Evolutionary conservation across 257 asterid species (phyloP).

Genomic region (Jasminum sambac): DNA sequence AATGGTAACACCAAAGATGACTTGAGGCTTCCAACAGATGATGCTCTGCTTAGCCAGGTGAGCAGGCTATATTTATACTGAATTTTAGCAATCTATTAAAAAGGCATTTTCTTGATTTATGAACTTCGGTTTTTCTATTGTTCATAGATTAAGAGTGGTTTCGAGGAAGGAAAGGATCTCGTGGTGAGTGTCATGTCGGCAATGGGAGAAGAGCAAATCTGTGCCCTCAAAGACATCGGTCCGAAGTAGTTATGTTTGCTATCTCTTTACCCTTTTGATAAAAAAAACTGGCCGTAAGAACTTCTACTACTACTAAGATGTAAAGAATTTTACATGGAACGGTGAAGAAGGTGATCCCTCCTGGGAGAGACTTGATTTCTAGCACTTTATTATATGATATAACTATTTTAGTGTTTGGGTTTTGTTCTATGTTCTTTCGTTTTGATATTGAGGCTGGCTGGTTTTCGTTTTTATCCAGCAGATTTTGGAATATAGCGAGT

Average conservation of each 20-base stretch:
- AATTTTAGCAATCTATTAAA: not conserved
- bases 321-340: not conserved
- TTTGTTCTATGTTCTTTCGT: not conserved
- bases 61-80: not conserved
- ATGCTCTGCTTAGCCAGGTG: constrained; percentile 63
- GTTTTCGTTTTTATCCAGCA: not conserved
- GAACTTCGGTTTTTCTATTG: not conserved
- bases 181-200: constrained; percentile 66
- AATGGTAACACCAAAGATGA: constrained; percentile 78
- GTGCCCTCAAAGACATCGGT: constrained; percentile 63
- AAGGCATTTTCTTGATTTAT: not conserved
- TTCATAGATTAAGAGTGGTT: constrained; percentile 56
- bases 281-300: constrained; percentile 14
- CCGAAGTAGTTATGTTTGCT: constrained; percentile 36
- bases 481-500: no score
- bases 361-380: not conserved
- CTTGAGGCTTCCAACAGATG: constrained; percentile 77
- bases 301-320: constrained; percentile 22
- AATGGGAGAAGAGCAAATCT: constrained; percentile 84
- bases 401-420: constrained; percentile 1
- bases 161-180: constrained; percentile 74
- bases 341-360: not conserved
- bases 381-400: not conserved
- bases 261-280: constrained; percentile 7
- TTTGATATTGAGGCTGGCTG: not conserved